A percentile compares a stretch with the other conserved stretches of the same genome.
These are phyloP conservation scores for Teratosphaeria nubilosa DNA, from an alignment of 2,329 filamentous ascomycete species.

Conservation along the genomic window DNA sequence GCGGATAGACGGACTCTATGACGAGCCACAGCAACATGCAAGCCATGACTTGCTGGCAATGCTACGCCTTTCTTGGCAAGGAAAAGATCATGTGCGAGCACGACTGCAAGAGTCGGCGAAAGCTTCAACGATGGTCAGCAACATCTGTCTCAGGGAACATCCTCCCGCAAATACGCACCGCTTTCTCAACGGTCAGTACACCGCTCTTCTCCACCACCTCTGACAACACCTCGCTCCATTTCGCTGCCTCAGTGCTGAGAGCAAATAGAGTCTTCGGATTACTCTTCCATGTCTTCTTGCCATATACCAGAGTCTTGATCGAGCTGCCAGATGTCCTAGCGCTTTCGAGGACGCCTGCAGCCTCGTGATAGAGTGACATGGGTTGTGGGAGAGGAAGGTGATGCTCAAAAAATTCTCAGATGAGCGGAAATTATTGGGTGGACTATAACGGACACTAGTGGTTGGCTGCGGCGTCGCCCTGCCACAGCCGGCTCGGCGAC, in stretches of 20 bases:
- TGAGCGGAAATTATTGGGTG: neutral
- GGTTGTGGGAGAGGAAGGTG: neutral
- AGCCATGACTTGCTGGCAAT: conserved; percentile 66
- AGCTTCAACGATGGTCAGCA: conserved; percentile 43
- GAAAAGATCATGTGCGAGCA: conserved; percentile 79
- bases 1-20: conserved; percentile 73
- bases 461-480: neutral
- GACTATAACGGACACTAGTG: neutral
- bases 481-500: neutral
- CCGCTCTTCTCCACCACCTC: conserved; percentile 79
- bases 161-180: conserved; percentile 45
- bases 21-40: conserved; percentile 63
- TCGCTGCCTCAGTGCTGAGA: conserved; percentile 72
- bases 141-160: too few species aligned
- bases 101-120: conserved; percentile 65
- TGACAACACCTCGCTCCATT: conserved; percentile 79
- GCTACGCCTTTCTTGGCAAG: conserved; percentile 74
- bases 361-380: conserved; percentile 96
- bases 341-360: conserved; percentile 61
- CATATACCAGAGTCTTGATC: conserved; percentile 76
- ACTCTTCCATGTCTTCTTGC: conserved; percentile 62
- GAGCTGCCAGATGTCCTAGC: conserved; percentile 62
- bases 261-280: conserved; percentile 77
- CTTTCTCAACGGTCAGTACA: conserved; percentile 68
- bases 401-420: neutral